These are phyloP conservation scores for Isoetes taiwanensis DNA, from an alignment of 75 land plant genomes.

Conservation along the genomic window DNA sequence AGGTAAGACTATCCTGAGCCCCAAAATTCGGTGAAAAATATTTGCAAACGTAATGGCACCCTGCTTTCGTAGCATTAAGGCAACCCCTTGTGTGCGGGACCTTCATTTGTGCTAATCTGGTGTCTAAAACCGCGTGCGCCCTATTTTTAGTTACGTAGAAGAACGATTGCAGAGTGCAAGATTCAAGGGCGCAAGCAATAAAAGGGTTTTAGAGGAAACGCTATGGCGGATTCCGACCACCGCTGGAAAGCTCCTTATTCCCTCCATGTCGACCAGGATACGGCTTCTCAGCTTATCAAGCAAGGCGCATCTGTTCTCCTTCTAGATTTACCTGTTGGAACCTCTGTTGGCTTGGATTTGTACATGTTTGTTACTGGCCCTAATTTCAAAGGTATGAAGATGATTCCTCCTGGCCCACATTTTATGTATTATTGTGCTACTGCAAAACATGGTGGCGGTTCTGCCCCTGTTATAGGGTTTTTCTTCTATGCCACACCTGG, in stretches of 20 bases:
- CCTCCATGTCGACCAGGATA: conserved; percentile 43
- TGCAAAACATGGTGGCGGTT: conserved; percentile 46
- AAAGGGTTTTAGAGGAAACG: too few relatives aligned
- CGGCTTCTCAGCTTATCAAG: conserved; percentile 54
- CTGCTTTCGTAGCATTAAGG: too few relatives aligned
- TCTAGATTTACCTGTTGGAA: conserved; percentile 68
- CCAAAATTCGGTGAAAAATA: too few relatives aligned
- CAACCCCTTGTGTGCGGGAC: too few relatives aligned
- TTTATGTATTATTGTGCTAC: conserved; percentile 73
- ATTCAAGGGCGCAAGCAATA: too few relatives aligned
- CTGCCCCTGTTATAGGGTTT: conserved; percentile 64
- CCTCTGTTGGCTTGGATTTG: conserved; percentile 63
- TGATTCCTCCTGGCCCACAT: conserved; percentile 94
- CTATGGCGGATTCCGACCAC: too few relatives aligned
- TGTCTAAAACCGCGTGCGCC: too few relatives aligned
- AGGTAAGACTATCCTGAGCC: too few relatives aligned
- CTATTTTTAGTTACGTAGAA: too few relatives aligned
- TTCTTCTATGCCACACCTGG: conserved; percentile 28
- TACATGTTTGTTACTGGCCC: conserved; percentile 86
- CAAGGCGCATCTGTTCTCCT: conserved; percentile 69
- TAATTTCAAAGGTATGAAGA: conserved; percentile 77
- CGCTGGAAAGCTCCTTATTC: conserved; percentile 17
- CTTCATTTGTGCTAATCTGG: too few relatives aligned
- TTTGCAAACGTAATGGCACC: too few relatives aligned
- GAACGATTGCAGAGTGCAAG: too few relatives aligned